Base-by-base conservation (phyloP, 345 rosid species). In the Eucalyptus pauciflora region DNA sequence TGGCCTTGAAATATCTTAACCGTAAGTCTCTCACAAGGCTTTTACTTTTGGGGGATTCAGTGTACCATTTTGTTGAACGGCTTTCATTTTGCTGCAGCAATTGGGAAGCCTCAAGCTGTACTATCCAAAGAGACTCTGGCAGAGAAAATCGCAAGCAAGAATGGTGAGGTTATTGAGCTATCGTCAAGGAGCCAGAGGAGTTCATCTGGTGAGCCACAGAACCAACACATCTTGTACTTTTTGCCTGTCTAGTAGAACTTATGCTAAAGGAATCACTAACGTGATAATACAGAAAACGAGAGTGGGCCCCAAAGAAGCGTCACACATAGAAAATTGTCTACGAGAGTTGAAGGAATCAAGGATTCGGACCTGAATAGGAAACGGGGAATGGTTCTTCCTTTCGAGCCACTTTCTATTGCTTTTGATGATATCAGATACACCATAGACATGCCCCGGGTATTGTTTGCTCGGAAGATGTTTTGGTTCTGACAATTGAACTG, bases 331-430 rank as follows among this genome's bases (percentile, higher is more conserved):
- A 90, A 90, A n/a, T 43, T 91, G 67, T 91, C 95, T 29, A 87
- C 90, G n/a, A 92, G 91, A 91, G 92, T 91, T 4, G 91, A 87
- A 64, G 89, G 91, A 90, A 58, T 93, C 43, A 87, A 87, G 49
- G 92, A 89, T 60, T 90, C 88, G 5, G 88, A 48, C 80, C 90
- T 87, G 52, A 91, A 86, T 62, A 89, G 89, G 86, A 94, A 90
- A 91, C 90, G 91, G 7, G 97, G 96, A 88, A 94, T 94, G 96
- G 88, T 94, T 88, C 97, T 95, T 86, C 97, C 96, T 54, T 95
- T 95, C 87, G 93, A 93, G 86, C 94, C 96, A 24, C 94, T 92
- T 49, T 94, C 95, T 10, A 92, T 95, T 33, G 91, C 93, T 80
- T 95, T 95, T 16, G 93, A 93, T 56, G 94, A 95, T 8, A 93